phyloP scores from a whole-genome alignment of 116 monocot species.

The Trichopus zeylanicus region DNA sequence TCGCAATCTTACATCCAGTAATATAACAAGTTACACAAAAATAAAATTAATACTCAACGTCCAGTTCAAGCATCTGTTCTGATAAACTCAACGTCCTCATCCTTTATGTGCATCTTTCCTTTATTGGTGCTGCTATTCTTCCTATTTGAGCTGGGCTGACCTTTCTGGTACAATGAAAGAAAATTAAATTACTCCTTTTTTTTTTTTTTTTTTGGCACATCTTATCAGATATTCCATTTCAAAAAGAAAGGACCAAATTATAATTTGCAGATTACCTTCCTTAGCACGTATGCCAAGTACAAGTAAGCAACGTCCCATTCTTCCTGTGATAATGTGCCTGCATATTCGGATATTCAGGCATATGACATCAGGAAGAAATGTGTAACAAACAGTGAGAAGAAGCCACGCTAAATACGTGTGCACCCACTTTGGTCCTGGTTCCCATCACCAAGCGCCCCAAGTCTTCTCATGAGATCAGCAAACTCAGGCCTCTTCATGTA shows the following conservation, averaged over 20 bases:
- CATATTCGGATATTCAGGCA: conserved; percentile 3
- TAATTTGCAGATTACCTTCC: conserved; percentile 49
- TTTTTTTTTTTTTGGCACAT: background rate
- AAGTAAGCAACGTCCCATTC: conserved; percentile 91
- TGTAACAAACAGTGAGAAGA: background rate
- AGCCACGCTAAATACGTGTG: background rate
- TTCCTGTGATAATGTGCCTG: conserved; percentile 66
- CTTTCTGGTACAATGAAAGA: conserved; percentile 28
- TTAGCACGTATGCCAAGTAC: conserved; percentile 71
- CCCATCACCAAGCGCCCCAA: conserved; percentile 90
- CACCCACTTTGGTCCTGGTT: conserved; percentile 72
- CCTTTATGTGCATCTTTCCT: conserved; percentile 50
- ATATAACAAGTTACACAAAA: too few relatives aligned
- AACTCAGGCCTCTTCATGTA: conserved; percentile 80
- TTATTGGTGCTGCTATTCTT: conserved; percentile 37
- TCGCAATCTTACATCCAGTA: too few relatives aligned
- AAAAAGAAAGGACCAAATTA: background rate
- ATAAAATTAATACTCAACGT: too few relatives aligned
- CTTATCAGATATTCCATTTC: background rate
- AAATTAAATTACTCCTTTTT: background rate
- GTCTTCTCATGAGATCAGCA: conserved; percentile 85
- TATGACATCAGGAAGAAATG: too few relatives aligned
- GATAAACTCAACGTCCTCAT: conserved; percentile 57
- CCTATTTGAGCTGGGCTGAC: conserved; percentile 25
- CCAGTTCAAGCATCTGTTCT: conserved; percentile 4